Percentiles rank a stretch among this genome's conserved stretches.
Conservation (phyloP, 225 moss, liverwort and hornwort genomes). For the Pseudisothecium myosuroides region DNA sequence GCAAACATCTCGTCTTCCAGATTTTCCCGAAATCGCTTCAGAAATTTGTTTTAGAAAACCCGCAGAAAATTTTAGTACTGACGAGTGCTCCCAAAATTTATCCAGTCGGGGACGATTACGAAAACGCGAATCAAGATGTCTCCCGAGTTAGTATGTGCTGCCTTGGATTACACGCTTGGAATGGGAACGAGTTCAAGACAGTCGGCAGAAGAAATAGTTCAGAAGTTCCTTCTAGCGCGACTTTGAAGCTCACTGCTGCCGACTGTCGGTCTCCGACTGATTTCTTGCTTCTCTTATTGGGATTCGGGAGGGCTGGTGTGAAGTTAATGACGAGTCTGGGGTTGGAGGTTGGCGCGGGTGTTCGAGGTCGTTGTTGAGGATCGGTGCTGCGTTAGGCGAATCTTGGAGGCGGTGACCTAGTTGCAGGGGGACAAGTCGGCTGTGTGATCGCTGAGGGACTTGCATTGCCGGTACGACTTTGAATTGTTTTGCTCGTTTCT, state of each 20-base stretch:
- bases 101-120: not conserved
- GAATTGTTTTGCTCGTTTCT: not conserved
- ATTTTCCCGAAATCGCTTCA: not conserved
- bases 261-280: not conserved
- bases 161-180: not conserved
- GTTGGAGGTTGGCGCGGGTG: not conserved
- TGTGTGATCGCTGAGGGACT: not conserved
- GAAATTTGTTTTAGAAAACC: too few species aligned
- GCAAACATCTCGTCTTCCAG: not conserved
- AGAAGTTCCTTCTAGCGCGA: not conserved
- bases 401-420: not conserved
- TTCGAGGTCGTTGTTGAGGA: not conserved
- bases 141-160: not conserved
- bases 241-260: not conserved
- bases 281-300: not conserved
- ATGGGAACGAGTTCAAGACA: not conserved
- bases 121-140: not conserved
- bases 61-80: too few species aligned
- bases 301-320: not conserved
- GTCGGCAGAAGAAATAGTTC: not conserved
- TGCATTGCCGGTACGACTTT: not conserved
- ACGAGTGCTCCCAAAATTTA: not conserved
- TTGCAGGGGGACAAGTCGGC: not conserved
- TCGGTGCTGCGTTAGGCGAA: not conserved
- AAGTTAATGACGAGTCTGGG: not conserved